Percentiles rank a stretch among this genome's conserved stretches.
These are phyloP conservation scores for Mytilinidion resinicola DNA, from an alignment of 495 filamentous ascomycete species.

Conservation along the genomic window DNA sequence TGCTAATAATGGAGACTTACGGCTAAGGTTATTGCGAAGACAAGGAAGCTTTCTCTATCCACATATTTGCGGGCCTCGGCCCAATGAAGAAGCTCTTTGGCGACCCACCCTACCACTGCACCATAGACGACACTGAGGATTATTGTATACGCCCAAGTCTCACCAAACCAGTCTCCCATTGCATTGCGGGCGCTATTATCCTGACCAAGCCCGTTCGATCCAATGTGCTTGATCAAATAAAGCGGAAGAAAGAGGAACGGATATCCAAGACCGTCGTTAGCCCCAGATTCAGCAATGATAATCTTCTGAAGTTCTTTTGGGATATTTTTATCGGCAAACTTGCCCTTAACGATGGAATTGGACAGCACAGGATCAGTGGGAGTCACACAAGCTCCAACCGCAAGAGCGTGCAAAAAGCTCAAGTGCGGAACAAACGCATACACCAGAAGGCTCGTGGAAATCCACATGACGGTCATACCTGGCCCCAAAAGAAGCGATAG, in stretches of 20 bases:
- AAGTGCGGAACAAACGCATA: constrained; percentile 73
- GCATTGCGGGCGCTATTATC: constrained; percentile 57
- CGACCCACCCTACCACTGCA: constrained; percentile 67
- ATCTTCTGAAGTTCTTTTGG: constrained; percentile 76
- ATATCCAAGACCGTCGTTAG: constrained; percentile 91
- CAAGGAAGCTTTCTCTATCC: constrained; percentile 83
- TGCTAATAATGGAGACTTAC: constrained; percentile 41
- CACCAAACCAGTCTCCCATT: constrained; percentile 76
- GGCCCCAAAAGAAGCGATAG: constrained; percentile 73
- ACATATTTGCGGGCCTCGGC: constrained; percentile 78
- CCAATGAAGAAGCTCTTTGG: constrained; percentile 75
- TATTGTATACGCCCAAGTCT: constrained; percentile 82
- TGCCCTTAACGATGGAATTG: constrained; percentile 88
- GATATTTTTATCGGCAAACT: constrained; percentile 86
- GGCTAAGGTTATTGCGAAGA: constrained; percentile 79
- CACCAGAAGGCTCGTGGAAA: constrained; percentile 69
- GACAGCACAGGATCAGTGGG: constrained; percentile 88
- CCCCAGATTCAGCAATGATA: constrained; percentile 84
- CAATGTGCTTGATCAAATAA: constrained; percentile 72
- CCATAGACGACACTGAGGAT: constrained; percentile 75
- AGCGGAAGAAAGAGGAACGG: constrained; percentile 83
- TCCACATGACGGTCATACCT: constrained; percentile 84
- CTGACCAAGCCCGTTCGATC: constrained; percentile 50
- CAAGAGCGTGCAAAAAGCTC: constrained; percentile 68
- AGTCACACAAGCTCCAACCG: constrained; percentile 76